Evolutionary conservation across 176 grass and related monocot species (phyloP).

Genomic region (Triticum urartu): DNA sequence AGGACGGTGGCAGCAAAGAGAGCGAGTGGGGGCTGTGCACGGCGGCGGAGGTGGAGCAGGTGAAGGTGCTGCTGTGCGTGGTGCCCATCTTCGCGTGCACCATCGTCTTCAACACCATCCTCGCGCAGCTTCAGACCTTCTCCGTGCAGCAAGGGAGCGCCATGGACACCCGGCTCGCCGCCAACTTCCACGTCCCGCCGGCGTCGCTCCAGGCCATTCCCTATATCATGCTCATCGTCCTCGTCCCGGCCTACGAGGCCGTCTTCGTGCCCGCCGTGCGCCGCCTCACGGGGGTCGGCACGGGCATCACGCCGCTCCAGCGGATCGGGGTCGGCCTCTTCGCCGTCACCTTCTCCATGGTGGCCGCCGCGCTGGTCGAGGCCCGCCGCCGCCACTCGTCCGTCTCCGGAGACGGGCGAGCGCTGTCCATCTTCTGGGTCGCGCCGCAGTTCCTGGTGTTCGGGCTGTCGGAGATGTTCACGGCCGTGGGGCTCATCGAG

Average conservation of each 20-base stretch:
- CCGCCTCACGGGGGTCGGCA: conserved; percentile 47
- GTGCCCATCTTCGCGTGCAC: conserved; percentile 85
- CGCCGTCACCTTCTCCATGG: conserved; percentile 85
- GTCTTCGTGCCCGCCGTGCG: conserved; percentile 59
- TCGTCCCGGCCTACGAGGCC: conserved; percentile 73
- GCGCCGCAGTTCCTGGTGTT: conserved; percentile 86
- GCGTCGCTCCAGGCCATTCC: conserved; percentile 86
- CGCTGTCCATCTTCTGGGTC: conserved; percentile 73
- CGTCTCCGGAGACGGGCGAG: not conserved
- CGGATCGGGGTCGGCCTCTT: conserved; percentile 82
- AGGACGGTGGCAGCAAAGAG: conserved; percentile 39
- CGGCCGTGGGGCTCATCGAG: conserved; percentile 84
- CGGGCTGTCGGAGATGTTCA: conserved; percentile 94
- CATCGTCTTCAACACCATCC: conserved; percentile 91
- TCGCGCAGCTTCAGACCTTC: conserved; percentile 85
- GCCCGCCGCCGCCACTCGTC: conserved; percentile 2
- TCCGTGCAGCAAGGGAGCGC: conserved; percentile 75
- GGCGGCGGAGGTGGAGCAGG: conserved; percentile 68
- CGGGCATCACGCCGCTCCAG: conserved; percentile 79
- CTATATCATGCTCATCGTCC: conserved; percentile 51
- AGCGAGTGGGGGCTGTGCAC: conserved; percentile 65
- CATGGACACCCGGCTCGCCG: conserved; percentile 55
- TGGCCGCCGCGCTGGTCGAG: conserved; percentile 71
- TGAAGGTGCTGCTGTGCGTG: conserved; percentile 75
- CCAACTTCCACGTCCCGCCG: conserved; percentile 60